These are phyloP conservation scores for Penicillium sp. DNA, from an alignment of 2,329 filamentous ascomycete genomes.

Conservation along the genomic window DNA sequence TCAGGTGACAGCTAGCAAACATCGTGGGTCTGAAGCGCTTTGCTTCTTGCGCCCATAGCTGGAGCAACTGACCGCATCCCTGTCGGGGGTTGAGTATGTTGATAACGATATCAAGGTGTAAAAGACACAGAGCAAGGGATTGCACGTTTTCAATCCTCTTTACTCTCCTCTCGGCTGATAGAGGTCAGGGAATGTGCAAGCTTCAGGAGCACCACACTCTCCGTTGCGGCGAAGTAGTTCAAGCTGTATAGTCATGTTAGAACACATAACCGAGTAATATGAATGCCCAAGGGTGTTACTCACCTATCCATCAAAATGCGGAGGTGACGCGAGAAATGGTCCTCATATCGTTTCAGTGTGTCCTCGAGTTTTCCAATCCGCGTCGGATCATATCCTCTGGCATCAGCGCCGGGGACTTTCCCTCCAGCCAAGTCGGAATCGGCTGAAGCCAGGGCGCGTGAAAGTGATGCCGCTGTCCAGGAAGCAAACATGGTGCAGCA, in stretches of 20 bases:
- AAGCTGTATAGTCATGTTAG: slow-evolving; percentile 44
- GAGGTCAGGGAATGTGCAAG: slow-evolving; percentile 53
- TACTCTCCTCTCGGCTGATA: slow-evolving; percentile 44
- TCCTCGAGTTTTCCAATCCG: slow-evolving; percentile 77
- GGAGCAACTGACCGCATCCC: background rate
- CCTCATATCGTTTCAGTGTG: slow-evolving; percentile 86
- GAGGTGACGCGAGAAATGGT: slow-evolving; percentile 86
- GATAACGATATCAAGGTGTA: slow-evolving; percentile 2
- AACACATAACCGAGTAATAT: background rate
- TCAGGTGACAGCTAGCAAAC: background rate
- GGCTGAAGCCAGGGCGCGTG: slow-evolving; percentile 77
- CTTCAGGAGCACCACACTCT: slow-evolving; percentile 90
- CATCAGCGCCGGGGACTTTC: slow-evolving; percentile 30
- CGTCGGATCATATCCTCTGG: slow-evolving; percentile 55
- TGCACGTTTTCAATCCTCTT: slow-evolving; percentile 1
- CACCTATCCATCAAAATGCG: slow-evolving; percentile 87
- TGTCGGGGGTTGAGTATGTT: background rate
- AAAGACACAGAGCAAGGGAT: background rate
- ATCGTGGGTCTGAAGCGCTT: background rate
- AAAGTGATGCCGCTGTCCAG: slow-evolving; percentile 77
- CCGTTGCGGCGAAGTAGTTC: slow-evolving; percentile 95
- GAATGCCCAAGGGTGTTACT: background rate
- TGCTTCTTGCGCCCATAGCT: background rate
- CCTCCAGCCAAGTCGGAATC: slow-evolving; percentile 68
- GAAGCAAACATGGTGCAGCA: slow-evolving; percentile 92